Percentiles rank a stretch among this genome's conserved stretches.
phyloP scores from a whole-genome alignment of 495 filamentous ascomycete genomes.

The Penicillium dipodomyicola region DNA sequence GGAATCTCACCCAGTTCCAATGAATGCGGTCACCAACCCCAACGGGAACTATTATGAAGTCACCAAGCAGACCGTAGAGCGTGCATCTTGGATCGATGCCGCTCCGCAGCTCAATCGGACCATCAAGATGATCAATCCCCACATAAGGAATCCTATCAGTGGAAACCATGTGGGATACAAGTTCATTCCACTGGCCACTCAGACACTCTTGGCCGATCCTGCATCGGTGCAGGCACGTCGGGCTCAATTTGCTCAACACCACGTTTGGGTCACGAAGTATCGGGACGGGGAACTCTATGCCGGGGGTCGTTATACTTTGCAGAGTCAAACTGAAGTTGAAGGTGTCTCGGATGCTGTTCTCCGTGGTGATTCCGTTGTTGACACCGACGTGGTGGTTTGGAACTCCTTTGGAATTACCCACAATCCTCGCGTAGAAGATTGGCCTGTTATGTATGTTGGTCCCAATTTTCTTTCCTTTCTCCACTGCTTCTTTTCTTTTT shows the following conservation, averaged over 20 bases:
- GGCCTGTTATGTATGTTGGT: conserved; percentile 60
- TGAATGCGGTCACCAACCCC: conserved; percentile 70
- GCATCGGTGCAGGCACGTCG: conserved; percentile 71
- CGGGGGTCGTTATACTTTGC: conserved; percentile 84
- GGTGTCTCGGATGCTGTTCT: conserved; percentile 59
- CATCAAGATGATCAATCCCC: conserved; percentile 78
- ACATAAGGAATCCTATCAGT: conserved; percentile 69
- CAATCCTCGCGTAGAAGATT: conserved; percentile 62
- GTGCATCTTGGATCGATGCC: conserved; percentile 67
- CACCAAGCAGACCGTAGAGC: conserved; percentile 56
- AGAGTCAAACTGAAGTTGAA: conserved; percentile 59
- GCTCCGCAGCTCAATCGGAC: conserved; percentile 63
- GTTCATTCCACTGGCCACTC: conserved; percentile 70
- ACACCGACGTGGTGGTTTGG: conserved; percentile 49
- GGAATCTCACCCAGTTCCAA: conserved; percentile 70
- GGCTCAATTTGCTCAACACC: conserved; percentile 83
- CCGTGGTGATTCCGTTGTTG: conserved; percentile 50
- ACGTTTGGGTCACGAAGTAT: conserved; percentile 81
- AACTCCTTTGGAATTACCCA: conserved; percentile 63
- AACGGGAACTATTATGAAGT: conserved; percentile 77
- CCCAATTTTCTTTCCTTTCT: not conserved
- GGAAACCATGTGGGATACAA: conserved; percentile 78
- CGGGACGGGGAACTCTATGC: conserved; percentile 78
- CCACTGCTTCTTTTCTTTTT: not conserved
- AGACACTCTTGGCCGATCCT: conserved; percentile 74